phyloP scores from a whole-genome alignment of 257 asterid species.

The Przewalskia tangutica region DNA sequence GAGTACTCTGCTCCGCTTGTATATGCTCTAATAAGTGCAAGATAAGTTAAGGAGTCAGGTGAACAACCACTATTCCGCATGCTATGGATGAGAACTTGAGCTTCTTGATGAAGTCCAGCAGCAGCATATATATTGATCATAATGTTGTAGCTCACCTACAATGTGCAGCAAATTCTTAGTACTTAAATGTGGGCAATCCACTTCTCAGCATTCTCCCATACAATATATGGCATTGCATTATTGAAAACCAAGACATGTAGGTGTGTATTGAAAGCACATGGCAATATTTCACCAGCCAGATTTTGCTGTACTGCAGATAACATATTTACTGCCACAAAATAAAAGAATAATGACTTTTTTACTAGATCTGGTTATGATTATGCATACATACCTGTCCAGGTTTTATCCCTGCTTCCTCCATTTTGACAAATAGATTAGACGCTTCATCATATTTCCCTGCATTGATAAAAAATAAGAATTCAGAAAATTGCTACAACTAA shows the following conservation, averaged over 20 bases:
- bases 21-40: conserved; percentile 57
- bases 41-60: conserved; percentile 59
- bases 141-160: conserved; percentile 67
- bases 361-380: background rate
- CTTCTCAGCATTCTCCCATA: background rate
- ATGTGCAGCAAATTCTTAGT: background rate
- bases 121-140: conserved; percentile 53
- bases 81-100: conserved; percentile 40
- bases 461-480: conserved; percentile 10
- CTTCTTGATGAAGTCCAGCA: conserved; percentile 51
- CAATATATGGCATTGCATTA: background rate
- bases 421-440: conserved; percentile 51
- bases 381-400: conserved; percentile 59
- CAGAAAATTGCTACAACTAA: background rate
- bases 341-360: background rate
- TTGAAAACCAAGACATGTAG: background rate
- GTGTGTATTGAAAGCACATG: background rate
- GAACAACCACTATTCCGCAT: conserved; percentile 41
- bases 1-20: conserved; percentile 22
- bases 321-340: background rate
- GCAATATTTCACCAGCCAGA: background rate
- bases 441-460: conserved; percentile 77
- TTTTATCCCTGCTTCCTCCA: conserved; percentile 81
- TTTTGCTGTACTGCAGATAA: background rate
- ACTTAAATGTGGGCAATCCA: background rate